Base-by-base conservation (phyloP, 495 filamentous ascomycete species). In the Penicillium soppii region DNA sequence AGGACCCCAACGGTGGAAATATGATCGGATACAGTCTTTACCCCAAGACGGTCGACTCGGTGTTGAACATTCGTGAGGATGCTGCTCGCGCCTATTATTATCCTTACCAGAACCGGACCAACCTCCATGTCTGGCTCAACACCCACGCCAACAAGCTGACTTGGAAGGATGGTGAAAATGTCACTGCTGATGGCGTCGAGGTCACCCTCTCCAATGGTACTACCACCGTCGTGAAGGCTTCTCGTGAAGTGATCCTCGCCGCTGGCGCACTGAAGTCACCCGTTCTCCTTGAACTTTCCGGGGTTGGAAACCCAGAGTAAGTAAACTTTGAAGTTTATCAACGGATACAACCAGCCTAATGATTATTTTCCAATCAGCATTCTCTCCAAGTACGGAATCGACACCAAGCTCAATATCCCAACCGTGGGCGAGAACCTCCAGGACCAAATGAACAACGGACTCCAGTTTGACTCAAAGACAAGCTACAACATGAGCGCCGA, bases 51-150 rank as follows among this genome's bases (percentile, higher is more conserved):
- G 52, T 62, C 8, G 49, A 62, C 38, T 59, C 52, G 1, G 35
- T 50, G 9, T 35, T 59, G 22, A 64, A 58, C 43, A 63, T 68
- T 25, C 54, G 54, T 10, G 59, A 59, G 41, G 63, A 62, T 56
- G 57, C 57, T 22, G 55, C 63, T 25, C 56, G 58, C 12, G 65
- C 59, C 7, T 56, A 53, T 41, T 60, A 66, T 22, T 52, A 53
- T 13, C 63, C 59, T 16, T 60, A 61, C 25, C 33, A 66, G 25
- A 45, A 57, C 13, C 42, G 62, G 15, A 56, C 33, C 22, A 57
- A 63, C 26, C 50, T 59, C 15, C 59, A 50, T 47, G 62, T 65
- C 12, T 58, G 53, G 59, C 56, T 53, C 21, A 50, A 51, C 39
- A 59, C 59, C 13, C 52, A 42, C 27, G 65, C 38, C 50, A 62